phyloP scores from a whole-genome alignment of 1,139 yeast genomes.

The Kodamaea fungicola region DNA sequence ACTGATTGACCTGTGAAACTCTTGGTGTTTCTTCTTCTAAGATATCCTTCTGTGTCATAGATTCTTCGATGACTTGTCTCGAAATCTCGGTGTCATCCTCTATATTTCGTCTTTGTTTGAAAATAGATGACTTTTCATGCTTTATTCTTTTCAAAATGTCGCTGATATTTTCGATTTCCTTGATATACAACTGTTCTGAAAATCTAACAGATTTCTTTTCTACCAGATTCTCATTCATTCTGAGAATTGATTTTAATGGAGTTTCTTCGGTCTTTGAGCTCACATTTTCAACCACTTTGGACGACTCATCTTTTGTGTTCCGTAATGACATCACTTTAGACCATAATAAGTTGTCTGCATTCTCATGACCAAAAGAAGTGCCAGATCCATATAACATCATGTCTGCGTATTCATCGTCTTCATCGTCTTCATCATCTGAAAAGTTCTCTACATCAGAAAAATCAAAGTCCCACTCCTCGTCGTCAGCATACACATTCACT shows the following conservation, averaged over 20 bases:
- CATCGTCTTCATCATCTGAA: constrained; percentile 10
- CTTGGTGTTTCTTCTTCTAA: not conserved
- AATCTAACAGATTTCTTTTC: constrained; percentile 49
- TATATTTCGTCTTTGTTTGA: constrained; percentile 19
- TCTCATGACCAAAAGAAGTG: constrained; percentile 10
- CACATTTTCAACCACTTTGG: constrained; percentile 4
- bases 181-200: constrained; percentile 50
- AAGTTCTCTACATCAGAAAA: constrained; percentile 21
- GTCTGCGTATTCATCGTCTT: constrained; percentile 24
- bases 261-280: constrained; percentile 1
- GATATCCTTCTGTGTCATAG: not conserved
- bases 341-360: constrained; percentile 29
- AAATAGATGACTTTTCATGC: constrained; percentile 19
- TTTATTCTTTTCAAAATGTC: constrained; percentile 39
- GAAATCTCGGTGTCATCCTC: constrained; percentile 9
- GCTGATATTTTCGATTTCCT: constrained; percentile 57
- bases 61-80: constrained; percentile 1
- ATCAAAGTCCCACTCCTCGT: constrained; percentile 35
- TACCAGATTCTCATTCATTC: not conserved
- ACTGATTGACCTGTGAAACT: constrained; percentile 2
- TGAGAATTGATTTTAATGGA: constrained; percentile 1
- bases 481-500: constrained; percentile 33
- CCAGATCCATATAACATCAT: constrained; percentile 22
- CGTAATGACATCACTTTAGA: constrained; percentile 26
- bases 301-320: constrained; percentile 2